Evolutionary conservation across 2,329 filamentous ascomycete species (phyloP).

Genomic region (Diatrype stigma): DNA sequence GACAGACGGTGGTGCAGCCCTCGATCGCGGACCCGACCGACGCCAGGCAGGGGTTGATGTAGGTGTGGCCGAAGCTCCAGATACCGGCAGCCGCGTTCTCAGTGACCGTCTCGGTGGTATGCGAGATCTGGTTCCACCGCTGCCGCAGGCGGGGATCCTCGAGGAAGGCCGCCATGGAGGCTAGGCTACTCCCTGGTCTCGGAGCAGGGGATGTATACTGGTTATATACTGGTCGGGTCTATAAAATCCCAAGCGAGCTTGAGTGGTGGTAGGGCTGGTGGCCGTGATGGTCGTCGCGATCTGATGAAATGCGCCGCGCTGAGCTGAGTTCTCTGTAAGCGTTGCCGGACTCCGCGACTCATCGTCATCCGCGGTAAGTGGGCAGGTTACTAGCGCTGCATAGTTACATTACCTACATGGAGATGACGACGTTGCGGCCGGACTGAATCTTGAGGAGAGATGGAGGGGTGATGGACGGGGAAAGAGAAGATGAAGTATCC

Average conservation of each 20-base stretch:
- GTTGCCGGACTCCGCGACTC: neutral
- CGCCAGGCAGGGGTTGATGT: conserved; percentile 75
- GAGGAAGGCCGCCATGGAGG: conserved; percentile 52
- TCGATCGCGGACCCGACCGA: conserved; percentile 64
- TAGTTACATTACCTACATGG: neutral
- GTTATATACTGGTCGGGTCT: too few species aligned
- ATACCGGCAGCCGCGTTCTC: conserved; percentile 88
- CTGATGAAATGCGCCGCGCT: too few species aligned
- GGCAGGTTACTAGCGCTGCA: neutral
- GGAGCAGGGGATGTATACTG: too few species aligned
- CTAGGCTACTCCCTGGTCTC: too few species aligned
- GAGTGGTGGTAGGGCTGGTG: too few species aligned
- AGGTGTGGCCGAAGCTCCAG: conserved; percentile 82
- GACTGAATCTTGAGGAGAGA: too few species aligned
- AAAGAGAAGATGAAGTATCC: neutral
- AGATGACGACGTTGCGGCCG: neutral
- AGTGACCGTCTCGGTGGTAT: conserved; percentile 85
- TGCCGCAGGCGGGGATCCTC: conserved; percentile 87
- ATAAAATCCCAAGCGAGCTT: too few species aligned
- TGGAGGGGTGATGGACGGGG: too few species aligned
- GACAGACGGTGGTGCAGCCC: conserved; percentile 67
- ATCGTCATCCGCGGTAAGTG: neutral
- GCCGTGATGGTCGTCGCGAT: too few species aligned
- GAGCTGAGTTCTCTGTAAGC: neutral
- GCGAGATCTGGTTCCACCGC: conserved; percentile 87